Percentiles rank a stretch among this genome's conserved stretches.
Conservation (phyloP, 2,329 filamentous ascomycete species). For the Bipolaris zeicola region DNA sequence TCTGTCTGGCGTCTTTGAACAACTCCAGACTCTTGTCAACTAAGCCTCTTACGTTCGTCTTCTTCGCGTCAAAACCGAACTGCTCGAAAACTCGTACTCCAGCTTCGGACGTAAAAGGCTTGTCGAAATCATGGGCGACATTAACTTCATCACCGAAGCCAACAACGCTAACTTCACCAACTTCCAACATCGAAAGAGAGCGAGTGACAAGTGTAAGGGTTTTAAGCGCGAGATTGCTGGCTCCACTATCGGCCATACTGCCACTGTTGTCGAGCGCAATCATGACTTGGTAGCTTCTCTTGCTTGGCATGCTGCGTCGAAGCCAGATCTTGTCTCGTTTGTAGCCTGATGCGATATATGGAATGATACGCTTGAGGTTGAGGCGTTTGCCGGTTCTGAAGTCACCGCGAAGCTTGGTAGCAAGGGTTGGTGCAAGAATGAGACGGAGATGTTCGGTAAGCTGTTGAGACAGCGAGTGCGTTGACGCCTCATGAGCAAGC, state of each 20-base stretch:
- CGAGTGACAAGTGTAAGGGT: slow-evolving; percentile 91
- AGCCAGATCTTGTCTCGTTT: slow-evolving; percentile 99
- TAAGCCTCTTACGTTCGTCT: slow-evolving; percentile 83
- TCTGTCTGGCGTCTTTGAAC: slow-evolving; percentile 76
- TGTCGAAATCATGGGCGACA: slow-evolving; percentile 83
- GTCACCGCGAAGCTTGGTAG: slow-evolving; percentile 93
- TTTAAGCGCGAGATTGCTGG: slow-evolving; percentile 83
- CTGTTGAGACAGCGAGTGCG: slow-evolving; percentile 83
- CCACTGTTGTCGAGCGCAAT: slow-evolving; percentile 95
- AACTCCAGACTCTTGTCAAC: slow-evolving; percentile 77
- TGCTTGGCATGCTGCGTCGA: slow-evolving; percentile 86
- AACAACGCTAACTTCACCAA: slow-evolving; percentile 87
- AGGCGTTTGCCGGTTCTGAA: slow-evolving; percentile 97
- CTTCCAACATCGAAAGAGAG: slow-evolving; percentile 88
- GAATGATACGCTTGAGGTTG: slow-evolving; percentile 99
- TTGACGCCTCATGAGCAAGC: slow-evolving; percentile 81
- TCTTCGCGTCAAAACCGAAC: slow-evolving; percentile 83
- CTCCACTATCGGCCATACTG: slow-evolving; percentile 84
- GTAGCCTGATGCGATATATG: slow-evolving; percentile 97
- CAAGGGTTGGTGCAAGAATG: slow-evolving; percentile 91
- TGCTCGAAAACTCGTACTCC: slow-evolving; percentile 83
- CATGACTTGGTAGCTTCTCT: slow-evolving; percentile 95
- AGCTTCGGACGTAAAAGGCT: slow-evolving; percentile 78
- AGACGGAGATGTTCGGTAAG: slow-evolving; percentile 94
- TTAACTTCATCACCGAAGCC: slow-evolving; percentile 86